Evolutionary conservation across 805 yeast species (phyloP).

Genomic region (Ascoidea asiatica): DNA sequence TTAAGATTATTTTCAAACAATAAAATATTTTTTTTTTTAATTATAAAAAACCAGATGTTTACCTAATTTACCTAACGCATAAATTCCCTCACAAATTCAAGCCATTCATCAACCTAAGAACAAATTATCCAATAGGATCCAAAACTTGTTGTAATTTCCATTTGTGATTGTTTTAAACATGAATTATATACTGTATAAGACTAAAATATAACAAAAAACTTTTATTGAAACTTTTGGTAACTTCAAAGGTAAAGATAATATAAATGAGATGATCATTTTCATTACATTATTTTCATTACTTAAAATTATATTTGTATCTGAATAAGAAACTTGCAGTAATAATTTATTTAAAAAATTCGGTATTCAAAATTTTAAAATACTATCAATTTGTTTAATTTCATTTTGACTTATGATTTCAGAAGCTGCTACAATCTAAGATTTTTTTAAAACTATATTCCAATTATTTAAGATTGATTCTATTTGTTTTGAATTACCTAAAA

Average conservation of each 20-base stretch:
- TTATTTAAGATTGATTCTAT: neutral
- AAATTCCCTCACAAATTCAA: conserved; percentile 38
- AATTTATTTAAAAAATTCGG: neutral
- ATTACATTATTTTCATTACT: neutral
- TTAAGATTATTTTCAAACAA: too few species aligned
- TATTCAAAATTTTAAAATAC: too few species aligned
- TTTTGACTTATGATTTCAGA: neutral
- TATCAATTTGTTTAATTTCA: neutral
- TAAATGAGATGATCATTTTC: conserved; percentile 15
- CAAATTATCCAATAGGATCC: conserved; percentile 54
- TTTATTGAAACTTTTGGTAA: conserved; percentile 34
- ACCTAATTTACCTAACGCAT: neutral
- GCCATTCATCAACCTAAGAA: conserved; percentile 55
- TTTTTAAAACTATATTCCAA: neutral
- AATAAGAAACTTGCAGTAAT: neutral
- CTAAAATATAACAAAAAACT: conserved; percentile 32
- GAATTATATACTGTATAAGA: conserved; percentile 34
- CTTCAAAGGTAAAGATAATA: conserved; percentile 23
- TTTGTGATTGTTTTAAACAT: conserved; percentile 38
- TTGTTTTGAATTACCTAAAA: neutral
- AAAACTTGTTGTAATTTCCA: conserved; percentile 35
- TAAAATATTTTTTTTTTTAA: too few species aligned
- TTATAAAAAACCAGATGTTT: too few species aligned
- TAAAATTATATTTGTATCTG: neutral
- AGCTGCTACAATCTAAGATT: neutral